phyloP scores from a whole-genome alignment of 805 yeast species.

The Kazachstania bromeliacearum region DNA sequence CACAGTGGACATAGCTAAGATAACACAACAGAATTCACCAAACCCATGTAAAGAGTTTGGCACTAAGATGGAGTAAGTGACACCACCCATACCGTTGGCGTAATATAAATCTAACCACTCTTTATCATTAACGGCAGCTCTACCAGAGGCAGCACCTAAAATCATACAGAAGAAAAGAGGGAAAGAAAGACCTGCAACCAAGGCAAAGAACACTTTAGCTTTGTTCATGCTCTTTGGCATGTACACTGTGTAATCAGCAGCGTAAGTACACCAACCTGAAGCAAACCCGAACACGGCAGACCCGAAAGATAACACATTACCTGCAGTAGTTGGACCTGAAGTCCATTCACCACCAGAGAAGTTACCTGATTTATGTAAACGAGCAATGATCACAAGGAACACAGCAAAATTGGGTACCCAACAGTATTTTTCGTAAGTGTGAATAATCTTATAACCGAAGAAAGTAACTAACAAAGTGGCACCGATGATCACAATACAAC shows the following conservation, averaged over 20 bases:
- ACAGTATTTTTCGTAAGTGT: conserved; percentile 70
- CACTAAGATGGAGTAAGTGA: conserved; percentile 69
- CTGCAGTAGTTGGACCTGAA: conserved; percentile 63
- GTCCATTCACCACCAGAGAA: conserved; percentile 45
- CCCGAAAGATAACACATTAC: conserved; percentile 69
- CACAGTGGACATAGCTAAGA: conserved; percentile 76
- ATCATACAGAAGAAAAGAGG: conserved; percentile 68
- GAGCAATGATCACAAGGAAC: conserved; percentile 69
- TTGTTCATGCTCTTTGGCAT: conserved; percentile 60
- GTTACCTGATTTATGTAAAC: conserved; percentile 57
- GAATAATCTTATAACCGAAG: conserved; percentile 79
- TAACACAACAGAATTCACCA: conserved; percentile 81
- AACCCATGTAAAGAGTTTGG: conserved; percentile 76
- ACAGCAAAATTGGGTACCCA: conserved; percentile 77
- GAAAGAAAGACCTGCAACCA: conserved; percentile 51
- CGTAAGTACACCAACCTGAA: conserved; percentile 90
- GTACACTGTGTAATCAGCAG: conserved; percentile 87
- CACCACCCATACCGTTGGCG: conserved; percentile 63
- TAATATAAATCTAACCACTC: conserved; percentile 43
- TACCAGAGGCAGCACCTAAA: conserved; percentile 79
- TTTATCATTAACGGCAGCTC: conserved; percentile 45
- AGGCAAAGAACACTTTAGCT: conserved; percentile 50
- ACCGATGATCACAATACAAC: conserved; percentile 61
- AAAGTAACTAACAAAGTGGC: conserved; percentile 65
- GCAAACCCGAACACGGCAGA: conserved; percentile 80